phyloP scores from a whole-genome alignment of 116 monocot species.

The Dioscorea cayenensis region DNA sequence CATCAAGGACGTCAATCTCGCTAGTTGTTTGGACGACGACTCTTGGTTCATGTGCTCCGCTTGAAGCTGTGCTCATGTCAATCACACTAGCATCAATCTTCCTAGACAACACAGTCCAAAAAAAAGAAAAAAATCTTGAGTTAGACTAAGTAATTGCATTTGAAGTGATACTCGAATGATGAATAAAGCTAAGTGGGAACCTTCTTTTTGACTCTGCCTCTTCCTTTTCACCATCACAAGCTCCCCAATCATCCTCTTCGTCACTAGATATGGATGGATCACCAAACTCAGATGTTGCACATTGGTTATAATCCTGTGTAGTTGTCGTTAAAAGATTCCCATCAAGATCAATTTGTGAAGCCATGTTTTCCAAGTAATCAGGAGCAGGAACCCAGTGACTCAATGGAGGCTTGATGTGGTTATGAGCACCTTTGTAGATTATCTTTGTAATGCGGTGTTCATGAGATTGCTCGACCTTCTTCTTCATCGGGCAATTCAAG shows the following conservation, averaged over 20 bases:
- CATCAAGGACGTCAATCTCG: constrained; percentile 72
- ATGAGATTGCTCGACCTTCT: constrained; percentile 56
- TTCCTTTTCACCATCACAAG: constrained; percentile 41
- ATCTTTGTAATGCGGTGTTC: constrained; percentile 68
- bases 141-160: not conserved
- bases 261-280: constrained; percentile 42
- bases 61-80: constrained; percentile 59
- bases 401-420: constrained; percentile 43
- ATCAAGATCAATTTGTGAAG: constrained; percentile 6
- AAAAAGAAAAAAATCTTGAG: not conserved
- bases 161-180: too few species aligned
- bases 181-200: constrained; percentile 6
- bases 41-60: constrained; percentile 53
- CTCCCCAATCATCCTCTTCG: constrained; percentile 44
- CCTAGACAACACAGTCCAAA: constrained; percentile 16
- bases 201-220: constrained; percentile 69
- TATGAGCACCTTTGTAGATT: constrained; percentile 65
- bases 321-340: constrained; percentile 11
- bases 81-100: constrained; percentile 44
- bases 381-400: constrained; percentile 19
- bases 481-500: constrained; percentile 45
- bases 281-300: constrained; percentile 27
- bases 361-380: constrained; percentile 18
- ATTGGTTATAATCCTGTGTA: constrained; percentile 14
- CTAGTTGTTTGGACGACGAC: constrained; percentile 72